Percentiles rank a stretch among this genome's conserved stretches.
phyloP scores from a whole-genome alignment of 2,329 filamentous ascomycete species.

The Pestalotiopsis sp. region DNA sequence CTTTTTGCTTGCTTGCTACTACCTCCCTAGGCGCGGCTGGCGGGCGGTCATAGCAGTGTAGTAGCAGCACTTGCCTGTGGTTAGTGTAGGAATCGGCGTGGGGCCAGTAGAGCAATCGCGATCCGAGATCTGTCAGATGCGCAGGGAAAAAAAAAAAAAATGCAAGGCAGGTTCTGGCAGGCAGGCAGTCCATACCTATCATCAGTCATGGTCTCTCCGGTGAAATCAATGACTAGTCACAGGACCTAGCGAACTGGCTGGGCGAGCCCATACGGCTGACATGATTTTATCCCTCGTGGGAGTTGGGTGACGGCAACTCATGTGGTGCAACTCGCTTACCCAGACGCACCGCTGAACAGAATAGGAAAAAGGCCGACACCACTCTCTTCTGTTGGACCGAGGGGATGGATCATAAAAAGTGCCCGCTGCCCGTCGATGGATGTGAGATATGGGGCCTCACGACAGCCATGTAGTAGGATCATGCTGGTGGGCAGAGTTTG shows the following conservation, averaged over 20 bases:
- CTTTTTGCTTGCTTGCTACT: not conserved
- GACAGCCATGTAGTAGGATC: not conserved
- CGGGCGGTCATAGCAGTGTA: not conserved
- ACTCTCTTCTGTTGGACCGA: not conserved
- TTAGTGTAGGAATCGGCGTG: not conserved
- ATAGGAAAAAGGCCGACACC: not conserved
- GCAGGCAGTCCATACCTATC: not conserved
- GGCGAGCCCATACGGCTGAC: not conserved
- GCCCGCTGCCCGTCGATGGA: not conserved
- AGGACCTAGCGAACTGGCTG: not conserved
- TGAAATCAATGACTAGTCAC: not conserved
- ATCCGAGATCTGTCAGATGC: slow-evolving; percentile 5
- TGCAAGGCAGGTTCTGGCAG: not conserved
- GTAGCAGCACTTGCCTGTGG: not conserved
- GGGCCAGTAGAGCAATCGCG: slow-evolving; percentile 6
- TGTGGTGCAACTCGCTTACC: not conserved
- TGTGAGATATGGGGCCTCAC: too few species aligned
- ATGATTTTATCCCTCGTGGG: not conserved
- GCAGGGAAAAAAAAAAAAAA: not conserved
- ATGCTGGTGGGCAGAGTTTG: not conserved
- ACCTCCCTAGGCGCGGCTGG: not conserved
- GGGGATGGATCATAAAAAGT: not conserved
- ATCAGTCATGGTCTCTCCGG: not conserved
- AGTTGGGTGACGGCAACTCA: not conserved
- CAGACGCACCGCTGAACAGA: not conserved